Evolutionary conservation across 2,329 filamentous ascomycete species (phyloP), one percentile per base, ranked within the genome.

Genomic region (Sporothrix euskadiensis): DNA sequence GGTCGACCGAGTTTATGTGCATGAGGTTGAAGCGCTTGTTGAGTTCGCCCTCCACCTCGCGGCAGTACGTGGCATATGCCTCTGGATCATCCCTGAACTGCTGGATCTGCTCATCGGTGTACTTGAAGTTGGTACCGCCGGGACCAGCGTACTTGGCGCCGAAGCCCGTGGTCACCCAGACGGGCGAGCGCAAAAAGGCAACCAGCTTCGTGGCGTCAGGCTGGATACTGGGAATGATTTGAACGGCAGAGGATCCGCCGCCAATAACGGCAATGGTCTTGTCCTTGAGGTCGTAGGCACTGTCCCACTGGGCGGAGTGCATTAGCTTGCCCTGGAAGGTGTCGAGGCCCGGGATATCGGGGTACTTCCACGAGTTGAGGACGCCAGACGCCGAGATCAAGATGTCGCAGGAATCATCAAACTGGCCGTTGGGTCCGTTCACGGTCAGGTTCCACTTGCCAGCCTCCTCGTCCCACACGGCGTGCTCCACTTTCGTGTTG

Each of bases 381-480:
- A 77, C 61, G 57, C 77, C 77, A 0, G 73, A 61, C 14, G 68
- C 77, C 39, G 74, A 74, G 12, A 77, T 65, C 8, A 78, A 44
- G 14, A 77, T 71, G 19, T 77, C 69, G 66, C 74, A 72, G n/a
- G 35, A 32, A 57, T 77, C 75, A 6, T 54, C 61, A 49, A 76
- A 74, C 9, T 70, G 73, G 14, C 47, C 76, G 3, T 73, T 54
- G 44, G 78, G 76, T 52, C 78, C 76, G 4, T 80, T 75, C 0
- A 75, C 78, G 14, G 80, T 69, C 71, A 76, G 73, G 71, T 54
- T 39, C 65, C 84, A 86, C 4, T 81, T 76, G 1, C 81, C 81
- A 14, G 78, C 78, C 2, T 78, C 74, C 73, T 85, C 84, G 71
- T 85, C 79, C 85, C 85, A 87, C 0, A 71, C 75, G 3, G 80